Conservation (phyloP, 2,329 filamentous ascomycete genomes). For the Aureobasidium sp. region DNA sequence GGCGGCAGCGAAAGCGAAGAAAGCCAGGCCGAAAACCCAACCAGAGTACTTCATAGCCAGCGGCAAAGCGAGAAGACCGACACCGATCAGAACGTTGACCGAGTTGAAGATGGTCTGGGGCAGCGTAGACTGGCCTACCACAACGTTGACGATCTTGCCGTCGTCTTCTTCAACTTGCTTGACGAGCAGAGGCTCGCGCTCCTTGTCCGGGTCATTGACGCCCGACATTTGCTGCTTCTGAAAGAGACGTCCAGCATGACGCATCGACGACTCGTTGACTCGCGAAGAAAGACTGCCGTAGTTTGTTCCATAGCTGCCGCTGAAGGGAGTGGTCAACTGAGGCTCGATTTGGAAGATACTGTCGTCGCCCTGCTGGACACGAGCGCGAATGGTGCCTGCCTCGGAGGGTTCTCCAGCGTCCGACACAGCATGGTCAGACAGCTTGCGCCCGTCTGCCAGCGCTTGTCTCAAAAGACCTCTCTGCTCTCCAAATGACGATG, state of each 20-base stretch:
- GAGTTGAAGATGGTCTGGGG: conserved; percentile 96
- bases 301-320: conserved; percentile 63
- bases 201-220: conserved; percentile 37
- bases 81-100: conserved; percentile 84
- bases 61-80: conserved; percentile 82
- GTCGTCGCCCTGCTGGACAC: conserved; percentile 29
- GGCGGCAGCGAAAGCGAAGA: conserved; percentile 65
- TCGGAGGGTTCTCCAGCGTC: conserved; percentile 22
- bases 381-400: conserved; percentile 16
- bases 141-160: conserved; percentile 73
- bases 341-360: conserved; percentile 45
- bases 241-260: conserved; percentile 48
- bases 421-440: conserved; percentile 33
- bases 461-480: conserved; percentile 38
- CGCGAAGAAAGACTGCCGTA: conserved; percentile 54
- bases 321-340: conserved; percentile 58
- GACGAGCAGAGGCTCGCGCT: conserved; percentile 68
- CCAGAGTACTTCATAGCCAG: conserved; percentile 81
- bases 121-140: conserved; percentile 89
- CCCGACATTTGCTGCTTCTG: conserved; percentile 41
- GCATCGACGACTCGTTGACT: conserved; percentile 50
- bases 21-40: conserved; percentile 74
- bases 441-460: conserved; percentile 30
- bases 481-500: conserved; percentile 32
- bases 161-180: conserved; percentile 81